phyloP scores from a whole-genome alignment of 495 filamentous ascomycete species.

The Neurospora sp. region DNA sequence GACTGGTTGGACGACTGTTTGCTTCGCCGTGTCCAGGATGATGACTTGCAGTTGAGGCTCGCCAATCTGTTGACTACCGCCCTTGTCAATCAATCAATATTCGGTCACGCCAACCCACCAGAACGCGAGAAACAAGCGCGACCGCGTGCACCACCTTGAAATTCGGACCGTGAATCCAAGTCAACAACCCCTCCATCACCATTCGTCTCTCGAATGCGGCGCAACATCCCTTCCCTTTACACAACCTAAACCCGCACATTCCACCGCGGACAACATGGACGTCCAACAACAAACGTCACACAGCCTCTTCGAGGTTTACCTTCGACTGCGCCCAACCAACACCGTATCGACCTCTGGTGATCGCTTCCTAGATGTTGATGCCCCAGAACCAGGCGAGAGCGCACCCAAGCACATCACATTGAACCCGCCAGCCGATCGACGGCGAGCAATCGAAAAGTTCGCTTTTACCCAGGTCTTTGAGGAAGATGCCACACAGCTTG shows the following conservation, averaged over 20 bases:
- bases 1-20: background rate
- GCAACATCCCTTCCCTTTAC: background rate
- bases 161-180: background rate
- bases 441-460: slow-evolving; percentile 85
- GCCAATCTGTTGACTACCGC: background rate
- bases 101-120: background rate
- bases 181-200: background rate
- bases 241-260: background rate
- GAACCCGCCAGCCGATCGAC: slow-evolving; percentile 72
- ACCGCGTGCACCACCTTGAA: background rate
- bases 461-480: slow-evolving; percentile 91
- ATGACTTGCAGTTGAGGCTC: background rate
- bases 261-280: background rate
- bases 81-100: background rate
- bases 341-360: slow-evolving; percentile 30
- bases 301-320: slow-evolving; percentile 80
- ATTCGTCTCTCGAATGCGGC: background rate
- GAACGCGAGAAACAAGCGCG: background rate
- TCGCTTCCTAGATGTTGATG: slow-evolving; percentile 72
- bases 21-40: background rate
- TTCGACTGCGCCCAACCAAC: slow-evolving; percentile 64
- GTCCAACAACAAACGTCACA: slow-evolving; percentile 8
- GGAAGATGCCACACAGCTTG: slow-evolving; percentile 70
- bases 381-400: slow-evolving; percentile 34
- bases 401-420: slow-evolving; percentile 75